phyloP scores from a whole-genome alignment of 2,329 filamentous ascomycete genomes.

The Periconia sp. region DNA sequence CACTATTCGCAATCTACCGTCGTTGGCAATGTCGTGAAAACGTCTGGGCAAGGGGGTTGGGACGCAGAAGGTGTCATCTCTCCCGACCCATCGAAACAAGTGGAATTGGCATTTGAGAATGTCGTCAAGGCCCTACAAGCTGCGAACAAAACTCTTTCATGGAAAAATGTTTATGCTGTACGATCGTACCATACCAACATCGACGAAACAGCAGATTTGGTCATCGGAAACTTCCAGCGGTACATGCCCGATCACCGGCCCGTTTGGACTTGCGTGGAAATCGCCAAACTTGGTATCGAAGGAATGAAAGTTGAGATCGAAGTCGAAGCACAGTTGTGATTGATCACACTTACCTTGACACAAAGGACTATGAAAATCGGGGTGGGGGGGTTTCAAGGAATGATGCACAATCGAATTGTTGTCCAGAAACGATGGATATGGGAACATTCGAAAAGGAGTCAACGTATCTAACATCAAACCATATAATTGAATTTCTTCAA shows the following conservation, averaged over 20 bases:
- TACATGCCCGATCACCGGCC: constrained; percentile 15
- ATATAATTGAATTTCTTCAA: background rate
- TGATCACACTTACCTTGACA: no score
- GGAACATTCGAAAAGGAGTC: no score
- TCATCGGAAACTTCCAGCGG: constrained; percentile 7
- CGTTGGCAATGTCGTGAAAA: constrained; percentile 11
- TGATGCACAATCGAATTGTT: no score
- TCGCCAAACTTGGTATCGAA: constrained; percentile 9
- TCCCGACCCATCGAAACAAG: constrained; percentile 6
- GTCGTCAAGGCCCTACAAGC: constrained; percentile 50
- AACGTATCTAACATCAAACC: no score
- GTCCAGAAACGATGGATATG: no score
- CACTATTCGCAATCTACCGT: constrained; percentile 16
- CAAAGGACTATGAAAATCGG: no score
- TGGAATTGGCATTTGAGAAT: constrained; percentile 51
- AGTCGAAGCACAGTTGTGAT: constrained; percentile 10
- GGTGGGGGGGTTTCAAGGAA: no score
- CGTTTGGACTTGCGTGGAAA: constrained; percentile 15
- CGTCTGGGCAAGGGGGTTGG: constrained; percentile 19
- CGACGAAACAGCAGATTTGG: constrained; percentile 4
- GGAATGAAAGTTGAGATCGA: constrained; percentile 17
- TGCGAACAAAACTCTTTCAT: constrained; percentile 20
- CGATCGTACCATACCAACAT: constrained; percentile 10
- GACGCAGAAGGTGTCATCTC: constrained; percentile 10
- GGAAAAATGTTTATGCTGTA: constrained; percentile 47